Evolutionary conservation across 2,329 filamentous ascomycete species (phyloP).

Genomic region (Xylaria digitata): DNA sequence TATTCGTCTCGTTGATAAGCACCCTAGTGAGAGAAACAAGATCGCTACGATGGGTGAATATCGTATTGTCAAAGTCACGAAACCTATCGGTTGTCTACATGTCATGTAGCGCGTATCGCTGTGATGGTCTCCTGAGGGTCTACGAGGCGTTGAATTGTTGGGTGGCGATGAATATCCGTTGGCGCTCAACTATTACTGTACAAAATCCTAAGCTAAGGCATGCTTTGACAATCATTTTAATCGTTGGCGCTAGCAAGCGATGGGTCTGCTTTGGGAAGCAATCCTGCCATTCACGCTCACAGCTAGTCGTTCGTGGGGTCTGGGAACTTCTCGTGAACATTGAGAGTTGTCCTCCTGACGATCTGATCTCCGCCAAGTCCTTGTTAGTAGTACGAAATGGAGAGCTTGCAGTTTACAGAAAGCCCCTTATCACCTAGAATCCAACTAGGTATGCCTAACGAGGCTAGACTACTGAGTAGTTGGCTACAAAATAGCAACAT

Average conservation of each 20-base stretch:
- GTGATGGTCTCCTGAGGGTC: background rate
- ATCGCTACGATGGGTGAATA: too few relatives aligned
- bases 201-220: background rate
- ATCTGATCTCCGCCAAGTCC: background rate
- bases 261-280: background rate
- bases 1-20: too few relatives aligned
- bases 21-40: background rate
- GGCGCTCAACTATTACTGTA: conserved; percentile 9
- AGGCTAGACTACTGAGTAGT: too few relatives aligned
- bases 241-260: conserved; percentile 5
- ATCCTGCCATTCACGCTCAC: background rate
- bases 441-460: background rate
- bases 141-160: background rate
- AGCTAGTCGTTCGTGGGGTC: background rate
- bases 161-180: background rate
- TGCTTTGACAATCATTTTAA: background rate
- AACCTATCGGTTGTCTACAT: background rate
- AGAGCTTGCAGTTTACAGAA: background rate
- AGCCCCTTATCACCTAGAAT: background rate
- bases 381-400: background rate
- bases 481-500: background rate
- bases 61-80: background rate
- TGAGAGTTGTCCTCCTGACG: background rate
- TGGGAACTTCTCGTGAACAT: background rate
- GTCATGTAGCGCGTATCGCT: background rate